Conservation (phyloP, 2,329 filamentous ascomycete species). For the Aaosphaeria arxii region DNA sequence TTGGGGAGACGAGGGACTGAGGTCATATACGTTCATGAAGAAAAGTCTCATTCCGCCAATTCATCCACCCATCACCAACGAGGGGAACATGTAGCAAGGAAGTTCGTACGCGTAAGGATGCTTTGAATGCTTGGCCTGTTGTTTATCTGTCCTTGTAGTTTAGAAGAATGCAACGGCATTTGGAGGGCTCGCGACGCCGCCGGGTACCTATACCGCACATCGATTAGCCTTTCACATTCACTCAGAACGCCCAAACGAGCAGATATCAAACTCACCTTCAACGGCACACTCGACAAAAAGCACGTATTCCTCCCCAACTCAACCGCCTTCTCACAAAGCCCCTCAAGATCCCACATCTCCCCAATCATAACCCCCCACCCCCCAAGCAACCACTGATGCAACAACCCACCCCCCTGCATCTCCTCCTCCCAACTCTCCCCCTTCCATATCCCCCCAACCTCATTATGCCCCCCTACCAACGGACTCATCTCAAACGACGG, state of each 20-base stretch:
- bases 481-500: slow-evolving; percentile 46
- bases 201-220: slow-evolving; percentile 42
- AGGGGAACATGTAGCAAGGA: not conserved
- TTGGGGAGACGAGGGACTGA: not conserved
- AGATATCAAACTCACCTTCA: slow-evolving; percentile 44
- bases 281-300: slow-evolving; percentile 58
- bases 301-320: slow-evolving; percentile 55
- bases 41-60: not conserved
- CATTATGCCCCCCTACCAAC: slow-evolving; percentile 30
- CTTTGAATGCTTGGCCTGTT: not conserved
- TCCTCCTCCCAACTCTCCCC: slow-evolving; percentile 32
- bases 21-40: not conserved
- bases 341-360: slow-evolving; percentile 48
- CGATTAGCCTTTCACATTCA: not conserved
- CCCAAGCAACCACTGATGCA: slow-evolving; percentile 32
- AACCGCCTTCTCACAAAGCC: slow-evolving; percentile 52
- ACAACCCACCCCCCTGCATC: slow-evolving; percentile 21
- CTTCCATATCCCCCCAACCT: slow-evolving; percentile 30
- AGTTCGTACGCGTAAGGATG: not conserved
- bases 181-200: slow-evolving; percentile 39
- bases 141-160: not conserved
- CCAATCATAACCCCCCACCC: slow-evolving; percentile 39
- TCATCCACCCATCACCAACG: not conserved
- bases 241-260: not conserved
- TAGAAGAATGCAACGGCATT: slow-evolving; percentile 39